A percentile compares a stretch with the other conserved stretches of the same genome.
These are phyloP conservation scores for Elsinoe necatrix DNA, from an alignment of 2,329 filamentous ascomycete species.

Conservation along the genomic window DNA sequence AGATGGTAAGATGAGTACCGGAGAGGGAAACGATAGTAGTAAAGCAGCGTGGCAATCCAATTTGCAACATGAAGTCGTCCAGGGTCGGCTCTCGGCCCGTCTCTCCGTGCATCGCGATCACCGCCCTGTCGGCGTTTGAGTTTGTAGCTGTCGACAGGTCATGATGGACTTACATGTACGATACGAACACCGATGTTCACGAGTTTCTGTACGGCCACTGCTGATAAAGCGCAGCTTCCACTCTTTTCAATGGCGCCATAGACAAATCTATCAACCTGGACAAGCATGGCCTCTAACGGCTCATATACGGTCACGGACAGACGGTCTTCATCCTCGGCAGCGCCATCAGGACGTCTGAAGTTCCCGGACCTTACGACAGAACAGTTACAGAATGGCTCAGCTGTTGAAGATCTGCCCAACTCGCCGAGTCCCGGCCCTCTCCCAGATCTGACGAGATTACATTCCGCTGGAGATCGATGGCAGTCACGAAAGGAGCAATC, in stretches of 20 bases:
- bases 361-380: conserved; percentile 40
- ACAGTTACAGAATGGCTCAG: conserved; percentile 30
- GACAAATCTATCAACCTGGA: not conserved
- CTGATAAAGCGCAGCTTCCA: not conserved
- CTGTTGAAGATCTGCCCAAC: conserved; percentile 21
- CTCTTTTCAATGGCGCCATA: conserved; percentile 12
- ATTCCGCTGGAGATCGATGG: conserved; percentile 48
- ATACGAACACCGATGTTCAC: not conserved
- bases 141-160: not conserved
- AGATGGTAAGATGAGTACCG: too few relatives aligned
- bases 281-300: conserved; percentile 13
- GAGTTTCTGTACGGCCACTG: not conserved
- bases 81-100: not conserved
- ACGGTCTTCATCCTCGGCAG: conserved; percentile 18
- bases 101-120: not conserved
- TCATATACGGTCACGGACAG: conserved; percentile 15
- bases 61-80: not conserved
- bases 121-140: not conserved
- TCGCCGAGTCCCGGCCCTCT: conserved; percentile 27
- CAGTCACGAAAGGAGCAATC: conserved; percentile 43
- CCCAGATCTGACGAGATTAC: conserved; percentile 28
- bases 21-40: too few relatives aligned
- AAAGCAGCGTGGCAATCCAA: too few relatives aligned
- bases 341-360: conserved; percentile 31
- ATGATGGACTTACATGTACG: not conserved